Conservation (phyloP, 768 basidiomycete species). For the Agrocybe praecox region DNA sequence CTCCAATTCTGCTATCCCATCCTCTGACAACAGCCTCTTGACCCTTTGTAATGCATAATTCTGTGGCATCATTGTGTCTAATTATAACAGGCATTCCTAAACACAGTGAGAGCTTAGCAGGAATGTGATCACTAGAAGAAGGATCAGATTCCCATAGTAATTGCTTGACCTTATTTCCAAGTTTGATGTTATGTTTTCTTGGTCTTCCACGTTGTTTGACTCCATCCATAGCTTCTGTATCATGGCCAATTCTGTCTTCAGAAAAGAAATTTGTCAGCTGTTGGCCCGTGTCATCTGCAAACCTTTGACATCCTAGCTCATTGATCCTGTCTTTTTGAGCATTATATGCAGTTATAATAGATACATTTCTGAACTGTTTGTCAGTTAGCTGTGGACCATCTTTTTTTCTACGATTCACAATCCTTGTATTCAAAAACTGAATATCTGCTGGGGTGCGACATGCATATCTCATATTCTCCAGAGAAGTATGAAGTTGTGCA, state of each 20-base stretch:
- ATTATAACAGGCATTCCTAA: slow-evolving; percentile 35
- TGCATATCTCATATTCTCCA: slow-evolving; percentile 35
- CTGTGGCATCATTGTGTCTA: slow-evolving; percentile 30
- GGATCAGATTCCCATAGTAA: slow-evolving; percentile 12
- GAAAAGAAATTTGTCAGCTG: slow-evolving; percentile 28
- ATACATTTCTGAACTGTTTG: slow-evolving; percentile 28
- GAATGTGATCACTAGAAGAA: slow-evolving; percentile 14
- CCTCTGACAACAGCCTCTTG: slow-evolving; percentile 31
- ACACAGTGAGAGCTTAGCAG: slow-evolving; percentile 30
- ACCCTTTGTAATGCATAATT: slow-evolving; percentile 35
- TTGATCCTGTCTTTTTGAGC: slow-evolving; percentile 34
- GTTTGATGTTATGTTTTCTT: no score
- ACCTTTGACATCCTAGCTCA: slow-evolving; percentile 23
- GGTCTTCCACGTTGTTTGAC: no score
- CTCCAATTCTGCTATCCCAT: slow-evolving; percentile 24
- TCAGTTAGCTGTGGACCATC: slow-evolving; percentile 10
- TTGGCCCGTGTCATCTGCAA: slow-evolving; percentile 28
- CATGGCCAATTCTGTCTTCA: slow-evolving; percentile 7
- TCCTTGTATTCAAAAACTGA: slow-evolving; percentile 25
- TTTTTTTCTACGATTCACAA: slow-evolving; percentile 19
- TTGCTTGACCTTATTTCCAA: neutral
- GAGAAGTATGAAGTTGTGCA: slow-evolving; percentile 21
- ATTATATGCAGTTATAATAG: slow-evolving; percentile 35
- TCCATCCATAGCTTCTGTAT: no score
- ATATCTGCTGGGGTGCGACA: slow-evolving; percentile 27